Evolutionary conservation across 176 grass and related monocot genomes (phyloP).

Genomic region (Triticum turgidum): DNA sequence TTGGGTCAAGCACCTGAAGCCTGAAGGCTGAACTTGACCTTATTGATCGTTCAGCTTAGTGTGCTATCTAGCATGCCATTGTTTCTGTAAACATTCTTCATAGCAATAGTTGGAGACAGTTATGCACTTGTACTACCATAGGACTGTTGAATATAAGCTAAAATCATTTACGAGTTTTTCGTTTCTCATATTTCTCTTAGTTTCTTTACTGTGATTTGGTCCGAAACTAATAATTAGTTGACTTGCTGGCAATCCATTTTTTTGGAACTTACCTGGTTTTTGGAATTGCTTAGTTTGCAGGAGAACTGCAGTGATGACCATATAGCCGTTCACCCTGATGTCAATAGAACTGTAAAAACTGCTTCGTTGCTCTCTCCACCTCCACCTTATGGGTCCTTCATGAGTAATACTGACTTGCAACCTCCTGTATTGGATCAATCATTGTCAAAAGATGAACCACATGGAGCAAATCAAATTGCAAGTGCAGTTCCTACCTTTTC

Average conservation of each 20-base stretch:
- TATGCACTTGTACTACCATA: not conserved
- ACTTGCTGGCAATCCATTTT: not conserved
- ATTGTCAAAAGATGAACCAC: constrained; percentile 31
- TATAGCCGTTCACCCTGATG: constrained; percentile 13
- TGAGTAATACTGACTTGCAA: constrained; percentile 22
- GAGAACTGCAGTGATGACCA: constrained; percentile 23
- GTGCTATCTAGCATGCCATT: not conserved
- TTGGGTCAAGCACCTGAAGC: constrained; percentile 14
- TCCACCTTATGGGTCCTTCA: constrained; percentile 18
- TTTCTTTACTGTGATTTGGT: not conserved
- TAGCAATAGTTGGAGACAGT: not conserved
- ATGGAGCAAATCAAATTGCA: constrained; percentile 27
- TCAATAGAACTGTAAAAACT: constrained; percentile 23
- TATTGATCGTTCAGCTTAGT: not conserved
- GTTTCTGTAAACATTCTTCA: constrained; percentile 7
- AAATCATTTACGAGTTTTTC: not conserved
- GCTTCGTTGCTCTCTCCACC: constrained; percentile 17
- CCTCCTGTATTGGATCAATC: constrained; percentile 12
- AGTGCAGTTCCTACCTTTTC: constrained; percentile 16
- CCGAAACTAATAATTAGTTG: not conserved
- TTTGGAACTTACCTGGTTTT: constrained; percentile 11
- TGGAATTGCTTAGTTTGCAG: constrained; percentile 34
- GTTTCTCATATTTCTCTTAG: not conserved
- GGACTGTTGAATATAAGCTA: not conserved
- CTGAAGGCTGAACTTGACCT: not conserved